Percentiles rank a stretch among this genome's conserved stretches.
Evolutionary conservation across 257 asterid species (phyloP).

Genomic region (Solanum habrochaites): DNA sequence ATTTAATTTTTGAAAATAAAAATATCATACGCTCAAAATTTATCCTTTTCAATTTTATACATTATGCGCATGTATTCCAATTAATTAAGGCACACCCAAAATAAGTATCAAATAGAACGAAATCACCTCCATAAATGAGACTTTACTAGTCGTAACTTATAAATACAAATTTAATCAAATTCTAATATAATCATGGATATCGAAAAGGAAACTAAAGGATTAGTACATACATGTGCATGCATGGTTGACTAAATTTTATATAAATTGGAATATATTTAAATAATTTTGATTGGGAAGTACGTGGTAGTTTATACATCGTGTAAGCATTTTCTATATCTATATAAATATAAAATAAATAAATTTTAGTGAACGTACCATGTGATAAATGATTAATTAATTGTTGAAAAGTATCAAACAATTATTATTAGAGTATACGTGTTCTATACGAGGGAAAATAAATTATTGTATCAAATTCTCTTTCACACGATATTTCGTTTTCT

Average conservation of each 20-base stretch:
- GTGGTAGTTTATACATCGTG: background rate
- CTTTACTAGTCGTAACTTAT: background rate
- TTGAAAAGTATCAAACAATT: background rate
- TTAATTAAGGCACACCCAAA: background rate
- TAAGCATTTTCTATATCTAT: background rate
- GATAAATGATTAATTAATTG: background rate
- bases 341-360: background rate
- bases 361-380: background rate
- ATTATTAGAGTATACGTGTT: background rate
- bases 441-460: background rate
- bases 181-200: rapidly evolving
- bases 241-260: background rate
- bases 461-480: background rate
- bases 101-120: background rate
- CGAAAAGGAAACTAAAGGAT: background rate
- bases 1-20: background rate
- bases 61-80: background rate
- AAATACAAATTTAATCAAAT: background rate
- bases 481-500: background rate
- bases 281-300: background rate
- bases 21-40: background rate
- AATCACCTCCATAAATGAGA: background rate
- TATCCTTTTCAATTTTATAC: background rate
- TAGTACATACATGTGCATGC: background rate
- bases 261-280: background rate